Base-by-base conservation (phyloP, 768 basidiomycete species). In the Sistotremastrum niveocremeum region DNA sequence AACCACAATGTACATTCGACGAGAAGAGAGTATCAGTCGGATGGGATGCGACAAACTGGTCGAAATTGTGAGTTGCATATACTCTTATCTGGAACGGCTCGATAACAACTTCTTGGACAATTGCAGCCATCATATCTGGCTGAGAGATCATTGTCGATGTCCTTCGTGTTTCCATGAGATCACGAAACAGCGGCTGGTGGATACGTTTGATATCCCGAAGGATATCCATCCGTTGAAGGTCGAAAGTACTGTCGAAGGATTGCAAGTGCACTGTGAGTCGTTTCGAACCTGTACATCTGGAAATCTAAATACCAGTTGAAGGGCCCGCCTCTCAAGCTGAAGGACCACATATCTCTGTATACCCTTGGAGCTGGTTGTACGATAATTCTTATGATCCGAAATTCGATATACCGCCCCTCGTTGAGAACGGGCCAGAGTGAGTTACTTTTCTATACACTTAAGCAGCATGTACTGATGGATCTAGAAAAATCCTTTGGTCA, bases 91-190 rank as follows among this genome's bases (percentile, higher is more conserved):
- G 12, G 29, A 28, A 10, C 32, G 34, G 36, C 34, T 39, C 45
- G 34, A 45, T 39, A 40, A 7, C 36, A 42, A 40, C 31, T 33
- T 39, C 40, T 37, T n/a, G 5, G n/a, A 31, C 45, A 29, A 39
- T 9, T 52, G 30, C 52, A 97, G 93, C 57, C 88, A 94, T 58
- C 79, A 90, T 55, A 74, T 89, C 37, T 95, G 89, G 84, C 65
- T 97, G 28, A 70, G 88, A 39, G 94, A 97, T 57, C 93, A 97
- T 53, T 98, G 94, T 59, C 73, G 90, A 34, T 95, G 90, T 60
- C 65, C 81, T 4, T 66, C 76, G 42, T 94, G 90, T 61, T 93
- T 86, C 57, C 93, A 97, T 61, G 67, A 81, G 0, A 59, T 79
- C 49, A 97, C 93, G 11, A 93, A 88, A 57, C 94, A 97, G 61